A percentile compares a stretch with the other conserved stretches of the same genome.
Conservation (phyloP, 768 basidiomycete genomes). For the Wakefieldia striispora region DNA sequence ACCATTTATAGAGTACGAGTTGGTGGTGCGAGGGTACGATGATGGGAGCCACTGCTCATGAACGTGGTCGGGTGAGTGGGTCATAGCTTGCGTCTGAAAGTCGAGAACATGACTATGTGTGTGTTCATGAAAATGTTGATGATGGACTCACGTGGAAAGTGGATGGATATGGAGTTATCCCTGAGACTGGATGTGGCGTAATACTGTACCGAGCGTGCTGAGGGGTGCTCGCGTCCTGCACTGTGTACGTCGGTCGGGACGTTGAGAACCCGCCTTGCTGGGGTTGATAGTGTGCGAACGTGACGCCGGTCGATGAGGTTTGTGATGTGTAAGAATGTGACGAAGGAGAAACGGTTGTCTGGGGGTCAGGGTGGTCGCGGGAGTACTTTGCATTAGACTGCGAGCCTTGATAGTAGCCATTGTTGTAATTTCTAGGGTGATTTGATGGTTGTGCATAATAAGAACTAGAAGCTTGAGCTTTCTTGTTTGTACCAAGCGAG, state of each 20-base stretch:
- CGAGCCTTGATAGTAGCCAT: slow-evolving; percentile 14
- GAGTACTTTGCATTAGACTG: slow-evolving; percentile 22
- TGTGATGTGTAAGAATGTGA: slow-evolving; percentile 20
- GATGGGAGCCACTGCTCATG: slow-evolving; percentile 27
- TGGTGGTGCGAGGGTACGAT: slow-evolving; percentile 24
- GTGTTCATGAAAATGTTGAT: not conserved
- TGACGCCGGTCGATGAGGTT: slow-evolving; percentile 26
- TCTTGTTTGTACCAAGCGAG: slow-evolving; percentile 6
- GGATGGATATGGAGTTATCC: slow-evolving; percentile 24
- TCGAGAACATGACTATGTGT: not conserved
- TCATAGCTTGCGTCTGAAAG: slow-evolving; percentile 10
- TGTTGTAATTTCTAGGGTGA: slow-evolving; percentile 19
- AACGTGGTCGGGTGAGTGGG: slow-evolving; percentile 13
- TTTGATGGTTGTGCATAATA: slow-evolving; percentile 13
- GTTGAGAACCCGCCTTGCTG: slow-evolving; percentile 37
- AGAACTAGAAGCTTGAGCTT: slow-evolving; percentile 9
- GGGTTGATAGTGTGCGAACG: slow-evolving; percentile 39
- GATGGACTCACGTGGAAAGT: slow-evolving; percentile 20
- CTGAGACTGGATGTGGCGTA: slow-evolving; percentile 15
- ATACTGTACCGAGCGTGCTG: slow-evolving; percentile 19
- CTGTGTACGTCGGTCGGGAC: slow-evolving; percentile 29
- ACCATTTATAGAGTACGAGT: slow-evolving; percentile 19
- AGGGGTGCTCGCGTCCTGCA: slow-evolving; percentile 17
- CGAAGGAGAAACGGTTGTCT: slow-evolving; percentile 12
- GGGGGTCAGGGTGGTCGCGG: slow-evolving; percentile 20